Base-by-base conservation (phyloP, 192 early-diverging fungal species). In the Spizellomyces punctatus region DNA sequence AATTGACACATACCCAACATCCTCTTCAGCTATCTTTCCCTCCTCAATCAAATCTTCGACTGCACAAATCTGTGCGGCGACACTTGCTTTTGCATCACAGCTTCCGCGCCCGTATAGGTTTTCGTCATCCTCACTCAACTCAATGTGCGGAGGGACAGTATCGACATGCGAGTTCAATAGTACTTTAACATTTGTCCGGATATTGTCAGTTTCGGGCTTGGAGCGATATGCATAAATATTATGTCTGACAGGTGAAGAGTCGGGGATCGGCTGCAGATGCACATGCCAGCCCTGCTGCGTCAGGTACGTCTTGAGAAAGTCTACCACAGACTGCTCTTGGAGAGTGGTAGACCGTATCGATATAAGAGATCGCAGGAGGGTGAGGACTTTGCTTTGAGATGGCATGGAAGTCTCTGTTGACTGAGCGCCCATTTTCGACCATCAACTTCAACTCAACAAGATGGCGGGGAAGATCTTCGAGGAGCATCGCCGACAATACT, bases 11-110 rank as follows among this genome's bases (percentile, higher is more conserved):
- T 16, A 65, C 63, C 72, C 83, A 43, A 85, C 63, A 66, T 85
- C 83, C 4, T 80, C 83, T 45, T 83, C 83, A 36, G 72, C 67
- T 55, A 85, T 46, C 64, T 73, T 80, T n/a, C 76, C 78, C 64
- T 78, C 83, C 67, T 72, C 73, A 61, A 78, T 60, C 73, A 85
- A 49, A 14, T 80, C 75, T 50, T 82, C 72, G 0, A 82, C 73
- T 1, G 83, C 83, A 47, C 77, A 71, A 4, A 85, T 73, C 62
- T 85, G 83, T 44, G 76, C 73, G 0, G 83, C 83, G 59, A 85
- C 77, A 21, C 56, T 76, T 12, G 80, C 83, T 58, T 85, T 85
- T 12, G 83, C 83, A 71, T 85, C 83, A 44, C 78, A 80, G 10
- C 14, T 48, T 36, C 63, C 63, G 0, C 63, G 63, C 16, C 63